A percentile compares a stretch with the other conserved stretches of the same genome.
phyloP scores from a whole-genome alignment of 805 yeast species.

The Priceomyces fermenticarens region DNA sequence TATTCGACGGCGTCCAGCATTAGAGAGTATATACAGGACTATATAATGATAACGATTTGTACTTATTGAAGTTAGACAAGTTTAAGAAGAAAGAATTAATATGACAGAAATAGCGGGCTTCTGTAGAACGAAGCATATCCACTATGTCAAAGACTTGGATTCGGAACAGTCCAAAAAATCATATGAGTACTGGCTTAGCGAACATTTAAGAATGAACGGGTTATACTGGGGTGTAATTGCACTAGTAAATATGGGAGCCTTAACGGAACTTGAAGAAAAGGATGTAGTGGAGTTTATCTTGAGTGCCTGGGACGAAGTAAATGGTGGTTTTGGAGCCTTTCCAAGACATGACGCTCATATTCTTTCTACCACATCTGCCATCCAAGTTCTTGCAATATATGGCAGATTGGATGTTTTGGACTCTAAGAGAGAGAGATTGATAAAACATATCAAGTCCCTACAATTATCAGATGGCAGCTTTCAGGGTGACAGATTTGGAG shows the following conservation, averaged over 20 bases:
- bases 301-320: slow-evolving; percentile 54
- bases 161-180: slow-evolving; percentile 36
- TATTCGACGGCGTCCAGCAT: background rate
- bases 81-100: background rate
- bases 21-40: background rate
- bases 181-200: slow-evolving; percentile 84
- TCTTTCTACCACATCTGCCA: slow-evolving; percentile 77
- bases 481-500: slow-evolving; percentile 89
- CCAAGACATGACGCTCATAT: slow-evolving; percentile 89
- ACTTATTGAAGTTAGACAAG: background rate
- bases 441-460: slow-evolving; percentile 30
- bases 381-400: slow-evolving; percentile 73
- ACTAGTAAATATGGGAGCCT: slow-evolving; percentile 54
- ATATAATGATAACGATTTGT: background rate
- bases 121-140: slow-evolving; percentile 26
- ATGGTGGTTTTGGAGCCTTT: slow-evolving; percentile 87
- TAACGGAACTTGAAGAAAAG: slow-evolving; percentile 51
- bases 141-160: slow-evolving; percentile 34
- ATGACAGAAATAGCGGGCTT: slow-evolving; percentile 5
- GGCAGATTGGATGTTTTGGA: slow-evolving; percentile 49
- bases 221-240: slow-evolving; percentile 94
- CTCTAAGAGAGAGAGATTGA: slow-evolving; percentile 23
- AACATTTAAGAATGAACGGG: slow-evolving; percentile 87
- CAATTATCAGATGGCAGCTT: slow-evolving; percentile 70
- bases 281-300: slow-evolving; percentile 69